phyloP scores from a whole-genome alignment of 2,329 filamentous ascomycete genomes.

The Bipolaris gigantea region DNA sequence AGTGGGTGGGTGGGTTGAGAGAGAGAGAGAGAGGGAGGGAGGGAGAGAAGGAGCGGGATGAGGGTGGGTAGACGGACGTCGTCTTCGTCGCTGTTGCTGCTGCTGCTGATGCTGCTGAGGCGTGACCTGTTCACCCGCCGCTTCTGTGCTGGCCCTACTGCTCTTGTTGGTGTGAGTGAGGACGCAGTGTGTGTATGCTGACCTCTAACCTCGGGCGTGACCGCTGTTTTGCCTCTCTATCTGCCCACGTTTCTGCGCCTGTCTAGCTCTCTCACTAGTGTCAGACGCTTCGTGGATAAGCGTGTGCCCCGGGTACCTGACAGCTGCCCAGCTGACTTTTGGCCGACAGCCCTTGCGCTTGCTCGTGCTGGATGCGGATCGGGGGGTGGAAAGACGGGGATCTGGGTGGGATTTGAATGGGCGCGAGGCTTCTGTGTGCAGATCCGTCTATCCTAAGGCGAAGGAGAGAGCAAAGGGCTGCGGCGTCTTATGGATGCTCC shows the following conservation, averaged over 20 bases:
- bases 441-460: neutral
- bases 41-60: neutral
- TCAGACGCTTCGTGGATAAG: conserved; percentile 18
- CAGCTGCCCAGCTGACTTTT: conserved; percentile 12
- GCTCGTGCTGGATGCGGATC: neutral
- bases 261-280: conserved; percentile 16
- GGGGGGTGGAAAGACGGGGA: neutral
- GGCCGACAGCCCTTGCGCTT: conserved; percentile 1
- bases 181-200: conserved; percentile 14
- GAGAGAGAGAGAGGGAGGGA: neutral
- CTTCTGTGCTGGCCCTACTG: conserved; percentile 9
- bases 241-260: conserved; percentile 18
- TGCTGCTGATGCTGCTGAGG: conserved; percentile 12
- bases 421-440: neutral
- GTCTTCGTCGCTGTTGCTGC: neutral
- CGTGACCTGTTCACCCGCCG: conserved; percentile 17
- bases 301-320: conserved; percentile 17
- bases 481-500: conserved; percentile 1
- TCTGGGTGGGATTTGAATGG: neutral
- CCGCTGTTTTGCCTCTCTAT: conserved; percentile 19
- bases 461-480: neutral
- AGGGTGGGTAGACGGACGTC: no score
- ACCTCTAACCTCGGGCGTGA: conserved; percentile 29
- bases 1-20: neutral
- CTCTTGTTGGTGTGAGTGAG: conserved; percentile 3